A percentile compares a stretch with the other conserved stretches of the same genome.
These are phyloP conservation scores for Actinomortierella wolfii DNA, from an alignment of 371 early-diverging fungal species.

Conservation along the genomic window DNA sequence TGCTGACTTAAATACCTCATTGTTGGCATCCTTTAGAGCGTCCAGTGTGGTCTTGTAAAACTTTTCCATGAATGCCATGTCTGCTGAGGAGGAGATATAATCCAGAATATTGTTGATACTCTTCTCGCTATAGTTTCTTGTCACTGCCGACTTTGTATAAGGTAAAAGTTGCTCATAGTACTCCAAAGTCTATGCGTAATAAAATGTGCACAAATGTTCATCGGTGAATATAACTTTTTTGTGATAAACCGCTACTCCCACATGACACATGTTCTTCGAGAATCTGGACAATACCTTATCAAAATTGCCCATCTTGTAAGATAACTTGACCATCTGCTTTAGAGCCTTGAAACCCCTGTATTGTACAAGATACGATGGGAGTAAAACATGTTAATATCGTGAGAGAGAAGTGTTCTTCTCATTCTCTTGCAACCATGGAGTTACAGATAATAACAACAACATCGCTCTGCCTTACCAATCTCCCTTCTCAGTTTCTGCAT, in stretches of 20 bases:
- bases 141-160: slow-evolving; percentile 81
- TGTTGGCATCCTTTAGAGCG: slow-evolving; percentile 76
- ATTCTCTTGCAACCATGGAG: not conserved
- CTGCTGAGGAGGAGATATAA: slow-evolving; percentile 73
- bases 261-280: too few species aligned
- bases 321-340: slow-evolving; percentile 93
- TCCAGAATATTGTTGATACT: slow-evolving; percentile 95
- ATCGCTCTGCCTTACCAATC: slow-evolving; percentile 68
- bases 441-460: not conserved
- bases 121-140: slow-evolving; percentile 94
- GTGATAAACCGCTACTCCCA: too few species aligned
- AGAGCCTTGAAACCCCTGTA: slow-evolving; percentile 93
- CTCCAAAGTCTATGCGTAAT: slow-evolving; percentile 64
- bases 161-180: slow-evolving; percentile 81
- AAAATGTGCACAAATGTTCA: too few species aligned
- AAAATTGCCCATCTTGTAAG: slow-evolving; percentile 68
- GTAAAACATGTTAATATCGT: not conserved
- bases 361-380: not conserved
- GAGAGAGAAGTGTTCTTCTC: too few species aligned
- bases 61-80: slow-evolving; percentile 80
- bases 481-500: slow-evolving; percentile 81
- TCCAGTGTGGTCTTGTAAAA: slow-evolving; percentile 84
- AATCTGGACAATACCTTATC: slow-evolving; percentile 58
- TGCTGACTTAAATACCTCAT: slow-evolving; percentile 83
- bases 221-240: too few species aligned